Base-by-base conservation (phyloP, 2,329 filamentous ascomycete species). In the Sclerotinia glacialis region DNA sequence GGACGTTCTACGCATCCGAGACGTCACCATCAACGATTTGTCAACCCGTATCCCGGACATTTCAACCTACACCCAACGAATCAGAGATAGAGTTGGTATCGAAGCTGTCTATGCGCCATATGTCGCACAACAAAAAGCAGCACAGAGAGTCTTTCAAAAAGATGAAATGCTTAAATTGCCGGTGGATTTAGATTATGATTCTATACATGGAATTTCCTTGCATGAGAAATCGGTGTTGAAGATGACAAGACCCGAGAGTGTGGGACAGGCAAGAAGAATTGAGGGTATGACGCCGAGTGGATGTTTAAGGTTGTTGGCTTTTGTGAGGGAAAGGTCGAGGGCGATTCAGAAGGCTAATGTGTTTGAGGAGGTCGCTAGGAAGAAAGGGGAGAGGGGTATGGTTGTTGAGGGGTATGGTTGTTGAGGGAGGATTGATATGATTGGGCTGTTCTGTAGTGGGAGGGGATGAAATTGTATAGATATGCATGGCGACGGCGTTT, bases 41-140 rank as follows among this genome's bases (percentile, higher is more conserved):
- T 78, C 82, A 6, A 75, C 79, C 0, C 75, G 85, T 26, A 79
- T 96, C 7, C 89, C 84, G 5, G 82, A 78, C 31, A 82, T 89
- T 68, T 75, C 72, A 67, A 77, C 76, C 8, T 92, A 85, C 78
- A 75, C 86, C 0, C 73, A 81, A 0, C 82, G 82, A 40, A 85
- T 96, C 66, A 85, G 84, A 69, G 80, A 82, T 63, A 86, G 94
- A 53, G 89, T 97, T 9, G 83, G 85, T 52, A 91, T 97, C 72
- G 92, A 97, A 78, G 90, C 90, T 18, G 82, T 86, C 3, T 99
- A 99, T 77, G 92, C 90, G 1, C 94, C 94, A 0, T 97, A 97
- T 76, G 88, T 97, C 47, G 83, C 83, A 55, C 85, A 87, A 73
- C 93, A 98, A 77, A 82, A 83, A 34, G 82, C 83, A 3, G 83